Percentiles rank a stretch among this genome's conserved stretches.
phyloP scores from a whole-genome alignment of 2,329 filamentous ascomycete species.

The Tricladium varicosporioides region DNA sequence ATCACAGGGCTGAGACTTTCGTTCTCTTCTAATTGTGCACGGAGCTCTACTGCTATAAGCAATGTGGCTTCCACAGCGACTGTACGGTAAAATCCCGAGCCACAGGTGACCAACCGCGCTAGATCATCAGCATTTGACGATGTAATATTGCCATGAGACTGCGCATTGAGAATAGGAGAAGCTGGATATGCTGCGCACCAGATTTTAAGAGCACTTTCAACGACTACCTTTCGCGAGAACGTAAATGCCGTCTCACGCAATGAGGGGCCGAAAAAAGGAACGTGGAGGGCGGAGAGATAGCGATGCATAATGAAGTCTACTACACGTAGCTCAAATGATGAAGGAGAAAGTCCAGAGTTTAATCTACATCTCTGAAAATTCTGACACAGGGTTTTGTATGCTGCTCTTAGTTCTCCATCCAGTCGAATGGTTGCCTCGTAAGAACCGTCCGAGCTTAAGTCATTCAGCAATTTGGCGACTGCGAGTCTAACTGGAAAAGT shows the following conservation, averaged over 20 bases:
- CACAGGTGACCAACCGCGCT: slow-evolving; percentile 38
- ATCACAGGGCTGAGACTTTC: slow-evolving; percentile 36
- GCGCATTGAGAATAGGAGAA: slow-evolving; percentile 16
- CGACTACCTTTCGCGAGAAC: slow-evolving; percentile 47
- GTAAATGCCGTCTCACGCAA: slow-evolving; percentile 45
- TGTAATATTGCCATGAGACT: slow-evolving; percentile 2
- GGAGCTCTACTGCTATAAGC: slow-evolving; percentile 41
- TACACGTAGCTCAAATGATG: slow-evolving; percentile 43
- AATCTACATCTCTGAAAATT: slow-evolving; percentile 30
- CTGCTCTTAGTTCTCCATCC: slow-evolving; percentile 40
- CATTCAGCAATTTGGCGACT: slow-evolving; percentile 44
- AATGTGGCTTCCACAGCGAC: slow-evolving; percentile 37
- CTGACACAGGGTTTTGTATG: slow-evolving; percentile 42
- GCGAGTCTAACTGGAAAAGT: slow-evolving; percentile 44
- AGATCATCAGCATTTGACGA: slow-evolving; percentile 33
- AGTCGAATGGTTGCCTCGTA: slow-evolving; percentile 47
- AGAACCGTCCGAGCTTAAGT: slow-evolving; percentile 35
- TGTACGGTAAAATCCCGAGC: slow-evolving; percentile 42
- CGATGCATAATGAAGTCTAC: slow-evolving; percentile 52
- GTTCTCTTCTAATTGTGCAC: slow-evolving; percentile 41
- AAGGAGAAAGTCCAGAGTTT: slow-evolving; percentile 22
- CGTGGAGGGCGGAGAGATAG: slow-evolving; percentile 55
- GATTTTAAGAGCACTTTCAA: slow-evolving; percentile 48
- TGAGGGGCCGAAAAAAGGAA: slow-evolving; percentile 46
- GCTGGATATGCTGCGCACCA: slow-evolving; percentile 41